These are phyloP conservation scores for Magnusiomyces paraingens DNA, from an alignment of 1,139 yeast genomes.

Conservation along the genomic window DNA sequence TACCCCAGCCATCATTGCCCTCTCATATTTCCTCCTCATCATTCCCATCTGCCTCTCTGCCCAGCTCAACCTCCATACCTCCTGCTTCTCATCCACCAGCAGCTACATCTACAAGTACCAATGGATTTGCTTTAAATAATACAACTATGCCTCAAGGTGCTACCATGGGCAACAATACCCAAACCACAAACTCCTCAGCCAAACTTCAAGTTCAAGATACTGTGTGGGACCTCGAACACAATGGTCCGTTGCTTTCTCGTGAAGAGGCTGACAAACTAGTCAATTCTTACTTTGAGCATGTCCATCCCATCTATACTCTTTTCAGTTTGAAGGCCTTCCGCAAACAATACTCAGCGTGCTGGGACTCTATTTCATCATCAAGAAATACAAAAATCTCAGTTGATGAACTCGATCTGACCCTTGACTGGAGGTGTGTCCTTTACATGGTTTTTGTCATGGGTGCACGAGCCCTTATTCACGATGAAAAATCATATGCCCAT, in stretches of 20 bases:
- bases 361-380: constrained; percentile 11
- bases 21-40: no score
- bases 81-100: no score
- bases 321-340: constrained; percentile 10
- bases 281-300: constrained; percentile 11
- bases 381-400: neutral
- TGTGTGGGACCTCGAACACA: constrained; percentile 10
- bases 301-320: constrained; percentile 14
- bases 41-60: no score
- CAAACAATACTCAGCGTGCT: constrained; percentile 13
- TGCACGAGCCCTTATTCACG: constrained; percentile 12
- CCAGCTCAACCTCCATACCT: no score
- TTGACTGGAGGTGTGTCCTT: constrained; percentile 15
- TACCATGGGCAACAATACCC: no score
- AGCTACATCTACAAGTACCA: no score
- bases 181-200: no score
- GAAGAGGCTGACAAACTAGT: constrained; percentile 13
- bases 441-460: constrained; percentile 17
- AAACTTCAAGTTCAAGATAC: neutral
- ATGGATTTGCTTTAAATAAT: no score
- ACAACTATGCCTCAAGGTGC: no score
- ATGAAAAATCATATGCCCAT: constrained; percentile 11
- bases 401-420: constrained; percentile 1
- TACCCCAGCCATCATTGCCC: no score
- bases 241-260: constrained; percentile 12